Base-by-base conservation (phyloP, 192 early-diverging fungal species). In the Dissophora globulifera region DNA sequence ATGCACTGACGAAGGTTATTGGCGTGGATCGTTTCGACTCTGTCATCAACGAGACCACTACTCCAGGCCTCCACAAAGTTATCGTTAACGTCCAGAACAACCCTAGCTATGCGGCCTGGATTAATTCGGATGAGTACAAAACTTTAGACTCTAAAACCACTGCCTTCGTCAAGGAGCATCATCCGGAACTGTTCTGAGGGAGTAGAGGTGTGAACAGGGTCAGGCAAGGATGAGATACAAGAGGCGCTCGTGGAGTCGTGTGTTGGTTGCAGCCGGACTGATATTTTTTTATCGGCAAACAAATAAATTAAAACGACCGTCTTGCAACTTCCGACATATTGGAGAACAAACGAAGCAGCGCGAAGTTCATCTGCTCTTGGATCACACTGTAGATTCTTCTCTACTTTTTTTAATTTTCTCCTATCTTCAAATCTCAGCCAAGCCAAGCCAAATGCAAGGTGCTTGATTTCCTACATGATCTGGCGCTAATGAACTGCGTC, bases 401-500 rank as follows among this genome's bases (percentile, higher is more conserved):
- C n/a, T n/a, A n/a, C n/a, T n/a, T n/a, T n/a, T n/a, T n/a, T n/a
- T n/a, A n/a, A n/a, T n/a, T n/a, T n/a, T n/a, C n/a, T n/a, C n/a
- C n/a, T n/a, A n/a, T n/a, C n/a, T n/a, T n/a, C n/a, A n/a, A n/a
- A n/a, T n/a, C n/a, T n/a, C n/a, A n/a, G n/a, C n/a, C n/a, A n/a
- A n/a, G n/a, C n/a, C n/a, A n/a, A n/a, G n/a, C n/a, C 13, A 38
- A 13, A 6, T 13, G 43, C 43, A 45, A 45, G 43, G 43, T 45
- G 4, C 43, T 45, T 45, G 26, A 52, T 8, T 38, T 43, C n/a
- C n/a, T n/a, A 23, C 13, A 40, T 10, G 7, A 65, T 40, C 20
- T 45, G 23, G 3, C 62, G 6, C 62, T 54, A 3, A 57, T 25
- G n/a, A 67, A 54, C 7, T 90, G 81, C 33, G 76, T 85, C 20